Base-by-base conservation (phyloP, 202 grass and related monocot genomes). In the Schoenoplectus tabernaemontani region DNA sequence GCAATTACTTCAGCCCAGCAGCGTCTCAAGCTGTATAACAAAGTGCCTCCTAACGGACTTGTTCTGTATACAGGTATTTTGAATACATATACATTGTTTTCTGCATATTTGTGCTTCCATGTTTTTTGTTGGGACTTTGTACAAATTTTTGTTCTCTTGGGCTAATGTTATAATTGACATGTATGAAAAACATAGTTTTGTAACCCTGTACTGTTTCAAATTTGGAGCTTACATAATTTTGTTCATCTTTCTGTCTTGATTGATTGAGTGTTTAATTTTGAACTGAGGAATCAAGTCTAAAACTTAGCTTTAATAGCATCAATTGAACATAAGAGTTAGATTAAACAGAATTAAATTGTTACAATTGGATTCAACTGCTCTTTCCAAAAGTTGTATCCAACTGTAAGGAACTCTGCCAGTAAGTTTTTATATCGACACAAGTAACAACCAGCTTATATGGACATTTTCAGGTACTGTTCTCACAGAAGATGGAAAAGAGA, bases 1-100 rank as follows among this genome's bases (percentile, higher is more conserved):
- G 92, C 92, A 42, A 96, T 96, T 75, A 96, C 89, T 78, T 92
- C 92, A 79, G 89, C 92, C 51, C 92, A 96, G 76, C 92, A 96
- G 72, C 91, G 92, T 86, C 70, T 96, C 81, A 96, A 96, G 69
- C 92, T 96, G 22, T 96, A 96, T 44, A 96, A 85, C 82, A 96
- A 89, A 66, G 89, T 96, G 61, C 89, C 92, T 85, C 84, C 89
- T 41, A 96, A 96, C 82, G 93, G 93, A 39, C 79, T 96, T 67
- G 93, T 96, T 83, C 88, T 96, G 48, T 96, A 96, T 75, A 96
- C 93, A 85, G 93, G 78, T 80, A 63, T 30, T 50, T 22, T 75
- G 17, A 43, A 78, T 60, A 42, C 38, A 78, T n/a, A 61, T 59
- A 30, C 57, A 59, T n/a, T n/a, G n/a, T 30, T 78, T 78, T 78